Evolutionary conservation across 163 green algal species (phyloP).

Genomic region (Volvox carteri): DNA sequence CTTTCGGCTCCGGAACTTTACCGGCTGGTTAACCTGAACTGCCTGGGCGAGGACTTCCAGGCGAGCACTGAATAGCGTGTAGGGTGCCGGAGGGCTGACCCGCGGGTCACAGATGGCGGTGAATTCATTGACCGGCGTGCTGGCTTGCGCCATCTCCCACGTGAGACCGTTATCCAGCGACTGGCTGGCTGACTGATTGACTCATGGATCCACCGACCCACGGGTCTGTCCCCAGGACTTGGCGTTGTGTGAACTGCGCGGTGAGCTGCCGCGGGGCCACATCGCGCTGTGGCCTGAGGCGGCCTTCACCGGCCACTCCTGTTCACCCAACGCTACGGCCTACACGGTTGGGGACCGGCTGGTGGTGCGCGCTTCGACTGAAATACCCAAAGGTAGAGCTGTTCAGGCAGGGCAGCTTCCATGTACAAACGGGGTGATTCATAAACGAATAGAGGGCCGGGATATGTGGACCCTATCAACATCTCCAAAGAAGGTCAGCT

Average conservation of each 20-base stretch:
- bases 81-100: no score
- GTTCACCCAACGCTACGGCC: slow-evolving; percentile 38
- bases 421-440: no score
- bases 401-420: no score
- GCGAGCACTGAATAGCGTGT: not conserved
- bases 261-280: slow-evolving; percentile 32
- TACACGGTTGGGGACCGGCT: slow-evolving; percentile 51
- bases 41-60: slow-evolving; percentile 63
- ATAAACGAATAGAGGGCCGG: no score
- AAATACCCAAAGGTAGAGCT: slow-evolving; percentile 42
- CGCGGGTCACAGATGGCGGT: no score
- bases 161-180: no score
- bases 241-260: slow-evolving; percentile 51
- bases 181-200: not conserved
- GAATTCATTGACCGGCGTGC: no score
- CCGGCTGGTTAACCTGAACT: slow-evolving; percentile 57
- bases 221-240: slow-evolving; percentile 32
- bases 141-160: no score
- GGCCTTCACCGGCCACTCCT: slow-evolving; percentile 44
- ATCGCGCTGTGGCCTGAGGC: slow-evolving; percentile 52
- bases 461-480: no score
- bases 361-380: slow-evolving; percentile 43
- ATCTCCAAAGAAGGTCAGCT: no score
- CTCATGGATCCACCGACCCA: not conserved
- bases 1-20: slow-evolving; percentile 36